phyloP scores from a whole-genome alignment of 2,329 filamentous ascomycete species.

The Ophidiomyces ophidiicola region DNA sequence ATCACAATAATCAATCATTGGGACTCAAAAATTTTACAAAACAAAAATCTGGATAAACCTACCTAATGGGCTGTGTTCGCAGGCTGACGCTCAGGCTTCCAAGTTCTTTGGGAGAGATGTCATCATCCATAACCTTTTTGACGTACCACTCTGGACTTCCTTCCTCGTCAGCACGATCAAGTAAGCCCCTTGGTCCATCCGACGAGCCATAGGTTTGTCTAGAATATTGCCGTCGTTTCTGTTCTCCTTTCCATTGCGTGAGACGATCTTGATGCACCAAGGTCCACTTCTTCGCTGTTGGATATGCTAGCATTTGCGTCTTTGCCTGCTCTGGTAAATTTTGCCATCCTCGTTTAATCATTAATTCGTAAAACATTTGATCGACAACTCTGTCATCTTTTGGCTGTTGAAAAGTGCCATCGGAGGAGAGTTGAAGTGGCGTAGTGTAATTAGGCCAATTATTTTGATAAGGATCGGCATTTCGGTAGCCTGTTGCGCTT shows the following conservation, averaged over 20 bases:
- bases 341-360: conserved; percentile 97
- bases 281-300: conserved; percentile 92
- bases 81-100: conserved; percentile 89
- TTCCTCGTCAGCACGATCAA: conserved; percentile 78
- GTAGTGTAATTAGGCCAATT: conserved; percentile 32
- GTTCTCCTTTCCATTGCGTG: conserved; percentile 86
- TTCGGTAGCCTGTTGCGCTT: conserved; percentile 28
- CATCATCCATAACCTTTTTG: conserved; percentile 90
- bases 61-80: conserved; percentile 81
- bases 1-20: neutral
- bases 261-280: conserved; percentile 89
- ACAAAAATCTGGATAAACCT: conserved; percentile 13
- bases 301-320: conserved; percentile 92
- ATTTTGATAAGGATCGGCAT: conserved; percentile 34
- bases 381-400: conserved; percentile 63
- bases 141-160: conserved; percentile 98
- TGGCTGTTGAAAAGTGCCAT: conserved; percentile 21
- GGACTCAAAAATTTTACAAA: neutral
- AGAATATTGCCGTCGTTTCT: conserved; percentile 68
- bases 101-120: conserved; percentile 78
- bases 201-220: conserved; percentile 57
- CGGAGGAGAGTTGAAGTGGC: conserved; percentile 28
- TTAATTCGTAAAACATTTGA: conserved; percentile 80
- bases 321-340: conserved; percentile 89
- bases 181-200: conserved; percentile 52